Conservation (phyloP, 2,329 filamentous ascomycete genomes). For the Lachnum nothofagi region DNA sequence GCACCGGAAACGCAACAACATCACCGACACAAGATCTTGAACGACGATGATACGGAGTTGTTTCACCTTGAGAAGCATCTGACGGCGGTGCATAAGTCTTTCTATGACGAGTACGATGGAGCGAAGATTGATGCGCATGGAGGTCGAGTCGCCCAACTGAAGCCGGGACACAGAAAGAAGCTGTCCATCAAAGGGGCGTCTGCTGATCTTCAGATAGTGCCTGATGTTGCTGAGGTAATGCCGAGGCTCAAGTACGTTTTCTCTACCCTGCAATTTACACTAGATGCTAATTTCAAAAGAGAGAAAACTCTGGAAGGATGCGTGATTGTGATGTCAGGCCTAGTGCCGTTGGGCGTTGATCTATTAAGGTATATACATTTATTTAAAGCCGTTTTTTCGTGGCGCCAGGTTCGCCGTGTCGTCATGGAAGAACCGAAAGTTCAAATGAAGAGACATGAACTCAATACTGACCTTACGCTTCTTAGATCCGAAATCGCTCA, state of each 20-base stretch:
- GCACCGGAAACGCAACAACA: slow-evolving; percentile 30
- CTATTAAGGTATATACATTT: slow-evolving; percentile 50
- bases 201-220: slow-evolving; percentile 57
- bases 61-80: slow-evolving; percentile 71
- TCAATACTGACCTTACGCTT: too few species aligned
- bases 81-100: slow-evolving; percentile 67
- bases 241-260: slow-evolving; percentile 62
- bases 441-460: slow-evolving; percentile 2
- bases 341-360: slow-evolving; percentile 77
- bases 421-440: too few species aligned
- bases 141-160: slow-evolving; percentile 37
- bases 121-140: slow-evolving; percentile 37
- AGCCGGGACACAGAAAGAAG: slow-evolving; percentile 39
- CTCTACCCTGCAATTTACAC: background rate
- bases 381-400: slow-evolving; percentile 11
- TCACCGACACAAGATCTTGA: slow-evolving; percentile 68
- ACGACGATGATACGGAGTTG: slow-evolving; percentile 83
- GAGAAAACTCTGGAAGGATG: slow-evolving; percentile 66
- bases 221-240: slow-evolving; percentile 82
- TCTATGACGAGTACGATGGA: slow-evolving; percentile 76
- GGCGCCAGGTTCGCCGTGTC: slow-evolving; percentile 6
- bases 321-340: slow-evolving; percentile 81
- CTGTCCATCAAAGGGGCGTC: slow-evolving; percentile 37
- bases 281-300: slow-evolving; percentile 25
- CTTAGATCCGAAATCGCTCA: slow-evolving; percentile 74